phyloP scores from a whole-genome alignment of 2,329 filamentous ascomycete genomes.

The Colletotrichum orbiculare region DNA sequence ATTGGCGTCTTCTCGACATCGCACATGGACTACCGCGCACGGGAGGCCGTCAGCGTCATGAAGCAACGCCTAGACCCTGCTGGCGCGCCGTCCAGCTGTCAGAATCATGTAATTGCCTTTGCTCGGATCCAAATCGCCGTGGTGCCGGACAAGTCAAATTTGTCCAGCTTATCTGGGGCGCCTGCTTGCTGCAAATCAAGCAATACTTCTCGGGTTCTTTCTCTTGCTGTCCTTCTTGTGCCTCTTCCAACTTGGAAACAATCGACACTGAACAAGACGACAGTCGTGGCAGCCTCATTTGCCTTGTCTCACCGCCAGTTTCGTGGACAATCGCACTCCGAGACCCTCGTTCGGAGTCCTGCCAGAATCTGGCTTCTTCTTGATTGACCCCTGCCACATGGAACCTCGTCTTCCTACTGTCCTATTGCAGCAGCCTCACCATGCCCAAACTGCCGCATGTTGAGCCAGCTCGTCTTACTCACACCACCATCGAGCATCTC shows the following conservation, averaged over 20 bases:
- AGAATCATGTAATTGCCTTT: slow-evolving; percentile 20
- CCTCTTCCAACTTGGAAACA: not conserved
- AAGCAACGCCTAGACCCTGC: slow-evolving; percentile 22
- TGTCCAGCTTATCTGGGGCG: slow-evolving; percentile 21
- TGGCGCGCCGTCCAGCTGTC: slow-evolving; percentile 15
- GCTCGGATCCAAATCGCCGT: slow-evolving; percentile 25
- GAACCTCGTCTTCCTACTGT: slow-evolving; percentile 24
- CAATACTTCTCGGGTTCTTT: not conserved
- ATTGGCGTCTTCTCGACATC: not conserved
- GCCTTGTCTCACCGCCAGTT: slow-evolving; percentile 25
- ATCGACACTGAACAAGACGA: too few species aligned
- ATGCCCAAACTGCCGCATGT: slow-evolving; percentile 29
- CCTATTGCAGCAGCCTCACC: slow-evolving; percentile 29
- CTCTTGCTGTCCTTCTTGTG: too few species aligned
- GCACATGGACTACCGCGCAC: not conserved
- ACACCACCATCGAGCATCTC: slow-evolving; percentile 7
- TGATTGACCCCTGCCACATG: slow-evolving; percentile 14
- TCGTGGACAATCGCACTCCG: slow-evolving; percentile 19
- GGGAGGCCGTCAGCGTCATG: slow-evolving; percentile 13
- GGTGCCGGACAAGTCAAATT: slow-evolving; percentile 29
- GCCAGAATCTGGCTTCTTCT: slow-evolving; percentile 7
- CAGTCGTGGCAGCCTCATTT: not conserved
- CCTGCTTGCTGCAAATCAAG: slow-evolving; percentile 19
- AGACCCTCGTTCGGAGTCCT: slow-evolving; percentile 16
- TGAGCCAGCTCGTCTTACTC: slow-evolving; percentile 24